phyloP scores from a whole-genome alignment of 192 early-diverging fungal genomes.

The Chytriomyces hyalinus region DNA sequence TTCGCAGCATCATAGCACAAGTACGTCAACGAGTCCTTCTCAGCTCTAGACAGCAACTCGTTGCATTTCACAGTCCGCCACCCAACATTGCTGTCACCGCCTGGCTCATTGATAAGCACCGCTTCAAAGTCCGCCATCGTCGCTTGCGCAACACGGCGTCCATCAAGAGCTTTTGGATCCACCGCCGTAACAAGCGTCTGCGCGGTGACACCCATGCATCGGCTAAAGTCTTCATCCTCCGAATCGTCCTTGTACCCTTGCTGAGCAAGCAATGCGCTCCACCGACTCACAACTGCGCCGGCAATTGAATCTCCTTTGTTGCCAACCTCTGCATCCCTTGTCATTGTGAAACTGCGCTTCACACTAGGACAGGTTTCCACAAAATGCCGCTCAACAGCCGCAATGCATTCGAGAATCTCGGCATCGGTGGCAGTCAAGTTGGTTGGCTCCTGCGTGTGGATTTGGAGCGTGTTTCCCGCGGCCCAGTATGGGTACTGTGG shows the following conservation, averaged over 20 bases:
- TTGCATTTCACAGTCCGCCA: slow-evolving; percentile 6
- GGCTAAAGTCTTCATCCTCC: not conserved
- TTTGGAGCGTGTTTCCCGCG: not conserved
- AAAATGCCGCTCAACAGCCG: not conserved
- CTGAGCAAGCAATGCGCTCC: not conserved
- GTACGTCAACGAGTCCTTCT: not conserved
- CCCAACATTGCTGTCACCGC: not conserved
- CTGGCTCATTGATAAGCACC: slow-evolving; percentile 1
- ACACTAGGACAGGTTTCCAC: not conserved
- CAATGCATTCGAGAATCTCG: not conserved
- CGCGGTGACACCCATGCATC: not conserved
- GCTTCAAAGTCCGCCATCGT: slow-evolving; percentile 5
- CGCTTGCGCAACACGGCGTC: not conserved
- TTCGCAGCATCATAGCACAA: not conserved
- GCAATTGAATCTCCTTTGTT: not conserved
- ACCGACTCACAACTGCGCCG: not conserved
- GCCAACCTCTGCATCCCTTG: too few species aligned
- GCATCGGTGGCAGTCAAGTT: not conserved
- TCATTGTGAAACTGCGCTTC: too few species aligned
- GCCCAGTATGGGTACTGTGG: slow-evolving; percentile 4
- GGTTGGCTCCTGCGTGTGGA: not conserved
- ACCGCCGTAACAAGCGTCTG: not conserved
- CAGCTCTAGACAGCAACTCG: not conserved
- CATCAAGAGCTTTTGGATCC: not conserved
- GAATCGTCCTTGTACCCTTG: not conserved